phyloP scores from a whole-genome alignment of 305 asterid genomes.

The Andrographis paniculata region DNA sequence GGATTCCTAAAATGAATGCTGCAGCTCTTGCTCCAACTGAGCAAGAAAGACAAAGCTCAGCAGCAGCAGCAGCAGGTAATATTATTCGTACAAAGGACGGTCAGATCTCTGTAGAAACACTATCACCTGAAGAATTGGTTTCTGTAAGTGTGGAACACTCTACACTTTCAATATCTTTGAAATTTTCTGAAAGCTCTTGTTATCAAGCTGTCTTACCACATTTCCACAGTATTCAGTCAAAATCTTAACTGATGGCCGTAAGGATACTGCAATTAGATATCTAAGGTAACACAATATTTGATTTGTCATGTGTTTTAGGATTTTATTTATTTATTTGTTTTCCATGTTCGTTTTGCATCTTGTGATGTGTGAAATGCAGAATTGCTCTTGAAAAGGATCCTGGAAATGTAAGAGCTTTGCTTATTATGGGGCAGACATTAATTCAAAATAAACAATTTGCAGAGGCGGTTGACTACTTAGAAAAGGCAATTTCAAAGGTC shows the following conservation, averaged over 20 bases:
- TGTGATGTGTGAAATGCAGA: constrained; percentile 44
- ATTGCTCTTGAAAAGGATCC: constrained; percentile 84
- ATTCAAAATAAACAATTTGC: constrained; percentile 35
- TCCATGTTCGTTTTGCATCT: constrained; percentile 22
- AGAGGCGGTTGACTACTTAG: constrained; percentile 58
- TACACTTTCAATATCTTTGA: constrained; percentile 4
- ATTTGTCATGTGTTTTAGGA: too few relatives aligned
- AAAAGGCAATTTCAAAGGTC: constrained; percentile 59
- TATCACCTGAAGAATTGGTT: constrained; percentile 58
- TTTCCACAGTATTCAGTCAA: constrained; percentile 57
- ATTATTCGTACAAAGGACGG: constrained; percentile 28
- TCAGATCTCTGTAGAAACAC: constrained; percentile 35
- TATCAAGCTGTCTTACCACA: too few relatives aligned
- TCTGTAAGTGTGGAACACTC: constrained; percentile 33
- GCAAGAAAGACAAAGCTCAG: constrained; percentile 24
- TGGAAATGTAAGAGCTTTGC: constrained; percentile 56
- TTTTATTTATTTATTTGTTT: constrained; percentile 14
- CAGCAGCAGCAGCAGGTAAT: constrained; percentile 26
- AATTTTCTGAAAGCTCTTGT: neutral
- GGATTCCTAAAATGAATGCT: constrained; percentile 48
- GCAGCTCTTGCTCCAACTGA: constrained; percentile 23
- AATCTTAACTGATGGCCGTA: constrained; percentile 40
- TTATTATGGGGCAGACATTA: constrained; percentile 65
- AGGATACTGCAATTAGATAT: constrained; percentile 44
- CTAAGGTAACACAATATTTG: constrained; percentile 42